phyloP scores from a whole-genome alignment of 2,329 filamentous ascomycete species.

The Mollisia scopiformis region DNA sequence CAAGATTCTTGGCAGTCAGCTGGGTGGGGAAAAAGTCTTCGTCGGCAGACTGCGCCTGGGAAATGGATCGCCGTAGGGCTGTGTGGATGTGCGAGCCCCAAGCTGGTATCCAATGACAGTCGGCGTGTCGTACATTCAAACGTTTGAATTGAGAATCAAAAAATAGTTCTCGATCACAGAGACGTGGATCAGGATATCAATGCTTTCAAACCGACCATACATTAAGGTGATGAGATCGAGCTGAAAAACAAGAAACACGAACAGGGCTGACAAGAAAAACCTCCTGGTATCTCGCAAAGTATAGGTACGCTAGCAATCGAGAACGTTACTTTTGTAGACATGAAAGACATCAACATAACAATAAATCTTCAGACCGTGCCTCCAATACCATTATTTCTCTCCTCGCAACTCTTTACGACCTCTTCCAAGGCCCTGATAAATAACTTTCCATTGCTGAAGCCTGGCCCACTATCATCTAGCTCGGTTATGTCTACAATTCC shows the following conservation, averaged over 20 bases:
- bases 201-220: background rate
- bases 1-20: background rate
- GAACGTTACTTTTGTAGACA: background rate
- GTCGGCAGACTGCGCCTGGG: background rate
- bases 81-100: background rate
- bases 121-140: background rate
- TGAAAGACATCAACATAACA: background rate
- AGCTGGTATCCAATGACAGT: background rate
- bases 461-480: background rate
- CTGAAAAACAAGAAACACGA: background rate
- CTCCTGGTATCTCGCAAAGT: background rate
- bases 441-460: background rate
- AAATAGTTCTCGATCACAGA: background rate
- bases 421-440: slow-evolving; percentile 3
- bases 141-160: background rate
- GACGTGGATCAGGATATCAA: background rate
- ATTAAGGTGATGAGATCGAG: background rate
- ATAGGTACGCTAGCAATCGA: background rate
- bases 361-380: background rate
- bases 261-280: background rate
- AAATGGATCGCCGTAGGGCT: background rate
- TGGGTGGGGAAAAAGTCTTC: background rate
- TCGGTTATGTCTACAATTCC: background rate
- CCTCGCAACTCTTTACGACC: slow-evolving; percentile 3
- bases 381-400: background rate